Percentiles rank a stretch among this genome's conserved stretches.
Conservation (phyloP, 768 basidiomycete genomes). For the Cystobasidium onofrii region DNA sequence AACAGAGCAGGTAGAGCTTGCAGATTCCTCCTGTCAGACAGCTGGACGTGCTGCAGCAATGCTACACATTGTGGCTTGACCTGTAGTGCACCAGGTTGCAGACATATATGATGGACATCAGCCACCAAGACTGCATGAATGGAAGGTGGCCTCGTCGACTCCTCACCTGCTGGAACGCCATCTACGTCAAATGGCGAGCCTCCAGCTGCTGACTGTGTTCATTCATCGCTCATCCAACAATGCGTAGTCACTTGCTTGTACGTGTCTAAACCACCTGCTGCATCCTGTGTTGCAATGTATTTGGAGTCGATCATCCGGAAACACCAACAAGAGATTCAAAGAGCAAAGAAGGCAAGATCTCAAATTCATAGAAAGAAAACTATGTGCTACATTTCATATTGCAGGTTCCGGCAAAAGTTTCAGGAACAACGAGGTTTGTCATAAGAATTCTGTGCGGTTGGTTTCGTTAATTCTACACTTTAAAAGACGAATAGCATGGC, state of each 20-base stretch:
- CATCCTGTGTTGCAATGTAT: too few relatives aligned
- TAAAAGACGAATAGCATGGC: neutral
- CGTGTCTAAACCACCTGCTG: too few relatives aligned
- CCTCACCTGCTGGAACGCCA: constrained; percentile 16
- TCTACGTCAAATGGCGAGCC: neutral
- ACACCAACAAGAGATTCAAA: neutral
- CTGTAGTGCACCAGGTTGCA: too few relatives aligned
- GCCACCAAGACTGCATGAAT: neutral
- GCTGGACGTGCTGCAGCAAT: constrained; percentile 22
- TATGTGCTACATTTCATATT: neutral
- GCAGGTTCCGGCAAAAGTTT: neutral
- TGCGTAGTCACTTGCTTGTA: too few relatives aligned
- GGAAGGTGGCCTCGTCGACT: neutral
- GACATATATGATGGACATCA: neutral
- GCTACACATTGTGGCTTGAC: constrained; percentile 31
- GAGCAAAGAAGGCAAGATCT: neutral
- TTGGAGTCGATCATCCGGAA: neutral
- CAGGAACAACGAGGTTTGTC: neutral
- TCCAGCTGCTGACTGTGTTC: neutral
- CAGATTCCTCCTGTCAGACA: neutral
- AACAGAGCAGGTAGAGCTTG: constrained; percentile 4
- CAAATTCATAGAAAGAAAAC: neutral
- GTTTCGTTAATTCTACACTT: neutral
- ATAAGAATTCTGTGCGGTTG: neutral
- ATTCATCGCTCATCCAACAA: neutral